phyloP scores from a whole-genome alignment of 2,329 filamentous ascomycete species.

The Ophiostoma sp. region DNA sequence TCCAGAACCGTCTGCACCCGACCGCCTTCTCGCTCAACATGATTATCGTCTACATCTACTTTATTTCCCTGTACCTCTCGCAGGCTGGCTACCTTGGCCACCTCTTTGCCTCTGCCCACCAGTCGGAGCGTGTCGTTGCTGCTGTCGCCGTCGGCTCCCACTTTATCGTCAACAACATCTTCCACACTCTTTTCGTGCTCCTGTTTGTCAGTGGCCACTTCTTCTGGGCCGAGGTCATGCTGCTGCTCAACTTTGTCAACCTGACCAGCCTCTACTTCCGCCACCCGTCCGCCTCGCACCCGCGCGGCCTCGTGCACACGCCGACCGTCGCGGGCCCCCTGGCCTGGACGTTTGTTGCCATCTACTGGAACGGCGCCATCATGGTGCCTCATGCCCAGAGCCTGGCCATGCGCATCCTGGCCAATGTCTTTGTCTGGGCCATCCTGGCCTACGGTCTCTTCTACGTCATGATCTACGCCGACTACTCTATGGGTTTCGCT shows the following conservation, averaged over 20 bases:
- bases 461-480: slow-evolving; percentile 72
- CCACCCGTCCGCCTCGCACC: slow-evolving; percentile 66
- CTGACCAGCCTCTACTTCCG: slow-evolving; percentile 77
- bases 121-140: slow-evolving; percentile 61
- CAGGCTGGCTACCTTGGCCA: slow-evolving; percentile 75
- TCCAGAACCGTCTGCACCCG: slow-evolving; percentile 64
- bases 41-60: slow-evolving; percentile 69
- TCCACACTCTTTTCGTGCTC: slow-evolving; percentile 79
- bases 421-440: slow-evolving; percentile 86
- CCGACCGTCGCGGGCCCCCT: slow-evolving; percentile 75
- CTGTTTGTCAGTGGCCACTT: slow-evolving; percentile 78
- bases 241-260: slow-evolving; percentile 81
- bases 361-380: slow-evolving; percentile 88
- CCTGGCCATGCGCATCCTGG: slow-evolving; percentile 72
- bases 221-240: slow-evolving; percentile 71
- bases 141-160: slow-evolving; percentile 78
- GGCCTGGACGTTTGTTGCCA: slow-evolving; percentile 80
- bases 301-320: slow-evolving; percentile 64
- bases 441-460: slow-evolving; percentile 74
- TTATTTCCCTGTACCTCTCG: slow-evolving; percentile 71
- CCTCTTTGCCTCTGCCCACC: slow-evolving; percentile 63
- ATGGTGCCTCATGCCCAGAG: slow-evolving; percentile 68
- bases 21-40: slow-evolving; percentile 77
- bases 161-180: slow-evolving; percentile 82
- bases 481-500: slow-evolving; percentile 76